Evolutionary conservation across 1,139 yeast species (phyloP), one percentile per base, ranked within the genome.

Genomic region (Debaryomycetaceae sp.): DNA sequence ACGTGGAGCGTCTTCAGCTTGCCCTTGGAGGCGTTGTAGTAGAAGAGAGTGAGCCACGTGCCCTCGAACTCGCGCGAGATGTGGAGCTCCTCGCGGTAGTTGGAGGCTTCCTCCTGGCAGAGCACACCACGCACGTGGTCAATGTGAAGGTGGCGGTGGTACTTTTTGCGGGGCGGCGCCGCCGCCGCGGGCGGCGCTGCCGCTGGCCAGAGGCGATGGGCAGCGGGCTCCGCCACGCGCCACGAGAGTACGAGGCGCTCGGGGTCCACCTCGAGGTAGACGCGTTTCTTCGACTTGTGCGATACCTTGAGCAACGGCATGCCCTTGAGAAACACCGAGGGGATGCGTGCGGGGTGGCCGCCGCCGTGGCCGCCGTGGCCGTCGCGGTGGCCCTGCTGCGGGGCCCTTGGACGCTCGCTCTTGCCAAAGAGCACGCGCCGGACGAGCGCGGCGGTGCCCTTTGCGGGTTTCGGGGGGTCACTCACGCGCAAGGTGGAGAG

Each of bases 31-130:
- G 73, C 72, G 42, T 72, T 69, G 26, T 63, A 71, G 48, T 85
- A 89, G 10, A 85, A 75, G 19, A 91, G 72, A 0, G 95, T 80
- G 1, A 85, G 69, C 98, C 98, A 91, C 13, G 75, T 61, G 10
- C 65, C 61, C 29, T 78, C 77, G 32, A 71, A 72, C 30, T 82
- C 88, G 28, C 75, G 62, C 1, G 89, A 73, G 1, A 88, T 71
- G 28, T 81, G 80, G 40, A 84, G 71, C 51, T 85, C 95, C 47
- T 89, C 96, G 37, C 95, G 63, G 48, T 86, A 89, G 40, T 83
- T 83, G 17, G 73, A 67, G 1, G 96, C 96, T 43, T 82, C 83
- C 10, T 66, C 70, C 8, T 80, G 86, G 8, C 71, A 63, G 33
- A 88, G 60, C 1, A 86, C 70, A 35, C 77, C 80, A 41, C 77